Conservation (phyloP, 208 protist species). For the Wallacemonas sp. region DNA sequence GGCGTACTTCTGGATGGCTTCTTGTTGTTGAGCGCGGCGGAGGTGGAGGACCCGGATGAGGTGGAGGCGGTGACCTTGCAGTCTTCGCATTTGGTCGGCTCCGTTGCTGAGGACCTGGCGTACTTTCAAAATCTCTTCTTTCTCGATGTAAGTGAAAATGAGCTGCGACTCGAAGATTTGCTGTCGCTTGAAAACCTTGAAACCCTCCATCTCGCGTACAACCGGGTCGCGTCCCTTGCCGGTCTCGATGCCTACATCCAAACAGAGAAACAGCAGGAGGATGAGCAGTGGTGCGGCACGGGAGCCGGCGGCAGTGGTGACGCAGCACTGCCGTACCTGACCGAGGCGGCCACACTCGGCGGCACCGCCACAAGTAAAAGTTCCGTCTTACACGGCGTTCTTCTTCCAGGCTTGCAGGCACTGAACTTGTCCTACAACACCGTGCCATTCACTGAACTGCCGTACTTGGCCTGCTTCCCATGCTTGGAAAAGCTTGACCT, state of each 20-base stretch:
- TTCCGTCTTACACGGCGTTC: conserved; percentile 35
- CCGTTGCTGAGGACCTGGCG: conserved; percentile 68
- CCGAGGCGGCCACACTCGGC: background rate
- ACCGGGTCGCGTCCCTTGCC: conserved; percentile 57
- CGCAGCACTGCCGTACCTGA: background rate
- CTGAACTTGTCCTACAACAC: conserved; percentile 89
- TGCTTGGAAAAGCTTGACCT: conserved; percentile 79
- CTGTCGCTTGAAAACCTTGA: conserved; percentile 59
- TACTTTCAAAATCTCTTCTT: conserved; percentile 71
- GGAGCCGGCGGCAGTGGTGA: background rate
- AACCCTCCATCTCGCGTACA: conserved; percentile 80
- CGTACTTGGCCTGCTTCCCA: conserved; percentile 59
- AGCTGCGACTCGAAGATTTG: conserved; percentile 61
- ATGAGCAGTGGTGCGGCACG: background rate
- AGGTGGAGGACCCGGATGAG: conserved; percentile 58
- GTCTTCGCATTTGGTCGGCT: conserved; percentile 53
- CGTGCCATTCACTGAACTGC: conserved; percentile 56
- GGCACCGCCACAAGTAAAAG: conserved; percentile 9
- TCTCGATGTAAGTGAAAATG: conserved; percentile 87
- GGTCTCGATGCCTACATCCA: conserved; percentile 22
- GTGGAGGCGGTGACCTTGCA: conserved; percentile 77
- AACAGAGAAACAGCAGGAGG: conserved; percentile 7
- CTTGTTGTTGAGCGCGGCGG: conserved; percentile 67
- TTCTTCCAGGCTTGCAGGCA: conserved; percentile 49
- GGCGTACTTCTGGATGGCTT: conserved; percentile 79